phyloP scores from a whole-genome alignment of 208 protist genomes.

The Acanthamoeba healyi region DNA sequence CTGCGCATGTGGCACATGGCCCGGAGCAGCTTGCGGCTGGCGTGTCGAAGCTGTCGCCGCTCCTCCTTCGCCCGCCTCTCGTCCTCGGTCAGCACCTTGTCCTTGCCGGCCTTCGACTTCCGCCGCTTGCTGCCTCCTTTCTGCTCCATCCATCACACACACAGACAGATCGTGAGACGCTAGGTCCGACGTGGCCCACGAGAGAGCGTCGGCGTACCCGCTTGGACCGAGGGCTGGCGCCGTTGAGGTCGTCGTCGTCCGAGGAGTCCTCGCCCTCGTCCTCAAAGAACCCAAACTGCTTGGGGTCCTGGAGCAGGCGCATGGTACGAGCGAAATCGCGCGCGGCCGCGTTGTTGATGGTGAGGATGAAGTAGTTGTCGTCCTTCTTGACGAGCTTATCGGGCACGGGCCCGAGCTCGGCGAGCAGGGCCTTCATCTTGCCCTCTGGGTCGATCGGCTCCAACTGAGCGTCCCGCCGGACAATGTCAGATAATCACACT shows the following conservation, averaged over 20 bases:
- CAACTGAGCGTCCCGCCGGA: neutral
- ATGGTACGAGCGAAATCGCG: constrained; percentile 31
- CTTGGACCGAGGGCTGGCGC: neutral
- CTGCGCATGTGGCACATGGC: constrained; percentile 43
- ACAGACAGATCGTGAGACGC: too few relatives aligned
- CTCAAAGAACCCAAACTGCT: constrained; percentile 8
- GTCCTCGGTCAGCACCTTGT: neutral
- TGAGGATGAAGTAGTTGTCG: constrained; percentile 57
- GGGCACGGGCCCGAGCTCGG: constrained; percentile 4
- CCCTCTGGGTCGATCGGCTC: constrained; percentile 17
- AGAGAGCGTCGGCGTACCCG: neutral
- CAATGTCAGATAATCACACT: neutral
- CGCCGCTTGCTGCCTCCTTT: neutral
- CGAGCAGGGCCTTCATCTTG: neutral
- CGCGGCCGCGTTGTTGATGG: constrained; percentile 12
- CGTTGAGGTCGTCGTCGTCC: neutral
- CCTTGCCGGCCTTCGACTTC: neutral
- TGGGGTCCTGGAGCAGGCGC: constrained; percentile 38
- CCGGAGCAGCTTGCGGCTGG: constrained; percentile 27
- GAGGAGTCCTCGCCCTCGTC: constrained; percentile 12
- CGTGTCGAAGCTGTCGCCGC: neutral
- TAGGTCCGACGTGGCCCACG: too few relatives aligned
- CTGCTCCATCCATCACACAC: too few relatives aligned
- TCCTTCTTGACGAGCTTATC: constrained; percentile 25
- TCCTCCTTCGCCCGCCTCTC: constrained; percentile 14